Evolutionary conservation across 352 stramenopile genomes (phyloP), one percentile per base, ranked within the genome.

Genomic region (Thraustochytrium striatum): DNA sequence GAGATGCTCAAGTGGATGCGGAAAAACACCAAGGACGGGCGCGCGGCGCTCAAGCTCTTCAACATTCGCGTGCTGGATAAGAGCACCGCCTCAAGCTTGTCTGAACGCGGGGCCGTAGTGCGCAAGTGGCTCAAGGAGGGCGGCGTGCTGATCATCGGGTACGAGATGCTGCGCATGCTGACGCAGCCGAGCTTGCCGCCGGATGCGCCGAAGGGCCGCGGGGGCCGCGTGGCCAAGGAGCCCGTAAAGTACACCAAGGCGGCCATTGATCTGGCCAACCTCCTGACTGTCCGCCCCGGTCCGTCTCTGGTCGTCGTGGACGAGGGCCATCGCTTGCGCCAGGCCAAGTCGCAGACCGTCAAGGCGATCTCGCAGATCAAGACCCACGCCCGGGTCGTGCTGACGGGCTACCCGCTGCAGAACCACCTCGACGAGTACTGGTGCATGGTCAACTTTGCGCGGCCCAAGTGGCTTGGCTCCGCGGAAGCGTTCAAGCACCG

Each of bases 371-470:
- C 84, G 28, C 83, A 92, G 50, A 89, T 94, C 1, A 87, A 91
- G 69, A 94, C 90, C 5, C 87, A 88, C 50, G 87, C 89, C n/a
- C 87, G 93, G 11, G 91, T 98, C 61, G 91, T 98, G 5, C 82
- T 98, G 9, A 98, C 93, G 1, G 94, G 94, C 2, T 97, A 96
- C 44, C 94, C 94, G 19, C 85, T 98, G 62, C 93, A 98, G 78
- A 98, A 98, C 75, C 94, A 98, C 82, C 79, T 98, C 57, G 89
- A 94, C 57, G 91, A 95, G 83, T 95, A 95, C 82, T 95, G 89
- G 89, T 94, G 89, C 9, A 94, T 95, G 89, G 89, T 95, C 35
- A 93, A 94, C 58, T 95, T 95, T 80, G 89, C 89, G 2, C 84
- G 90, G 35, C 90, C 89, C 0, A 85, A 92, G 70, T 94, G 89